Evolutionary conservation across 345 rosid genomes (phyloP).

Genomic region (Eucalyptus erythrocorys): DNA sequence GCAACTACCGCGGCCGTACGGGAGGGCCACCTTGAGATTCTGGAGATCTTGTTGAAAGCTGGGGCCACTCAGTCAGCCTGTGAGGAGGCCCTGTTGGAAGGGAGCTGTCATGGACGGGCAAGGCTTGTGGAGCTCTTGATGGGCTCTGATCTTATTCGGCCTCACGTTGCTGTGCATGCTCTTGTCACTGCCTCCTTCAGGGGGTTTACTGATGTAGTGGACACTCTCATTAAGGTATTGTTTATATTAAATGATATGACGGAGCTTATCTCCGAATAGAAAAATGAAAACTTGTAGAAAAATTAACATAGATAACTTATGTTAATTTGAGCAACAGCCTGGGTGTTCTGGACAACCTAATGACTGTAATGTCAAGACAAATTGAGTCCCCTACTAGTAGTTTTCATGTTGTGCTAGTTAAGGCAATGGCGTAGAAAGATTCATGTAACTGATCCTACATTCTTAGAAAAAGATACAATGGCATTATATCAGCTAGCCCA

Average conservation of each 20-base stretch:
- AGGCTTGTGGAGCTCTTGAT: slow-evolving; percentile 62
- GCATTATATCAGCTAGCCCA: neutral
- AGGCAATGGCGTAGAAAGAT: neutral
- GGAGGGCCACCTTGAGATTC: slow-evolving; percentile 73
- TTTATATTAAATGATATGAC: neutral
- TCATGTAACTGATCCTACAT: neutral
- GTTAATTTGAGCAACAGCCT: neutral
- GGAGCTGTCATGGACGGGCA: slow-evolving; percentile 73
- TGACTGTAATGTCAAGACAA: neutral
- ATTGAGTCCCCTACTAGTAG: neutral
- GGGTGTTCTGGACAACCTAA: neutral
- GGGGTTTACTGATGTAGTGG: slow-evolving; percentile 70
- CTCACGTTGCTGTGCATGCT: slow-evolving; percentile 84
- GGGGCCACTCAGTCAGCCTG: slow-evolving; percentile 93
- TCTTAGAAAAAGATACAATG: neutral
- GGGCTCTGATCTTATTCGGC: slow-evolving; percentile 79
- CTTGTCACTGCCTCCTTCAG: slow-evolving; percentile 79
- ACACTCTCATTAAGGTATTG: slow-evolving; percentile 44
- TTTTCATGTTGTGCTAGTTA: neutral
- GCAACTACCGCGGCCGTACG: slow-evolving; percentile 91
- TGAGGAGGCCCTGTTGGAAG: slow-evolving; percentile 85
- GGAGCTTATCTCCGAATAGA: neutral
- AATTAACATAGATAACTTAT: neutral
- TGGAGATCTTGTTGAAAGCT: slow-evolving; percentile 79
- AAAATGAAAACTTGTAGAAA: neutral